A percentile compares a stretch with the other conserved stretches of the same genome.
Conservation (phyloP, 2,329 filamentous ascomycete genomes). For the Ophiostoma pallidulum region DNA sequence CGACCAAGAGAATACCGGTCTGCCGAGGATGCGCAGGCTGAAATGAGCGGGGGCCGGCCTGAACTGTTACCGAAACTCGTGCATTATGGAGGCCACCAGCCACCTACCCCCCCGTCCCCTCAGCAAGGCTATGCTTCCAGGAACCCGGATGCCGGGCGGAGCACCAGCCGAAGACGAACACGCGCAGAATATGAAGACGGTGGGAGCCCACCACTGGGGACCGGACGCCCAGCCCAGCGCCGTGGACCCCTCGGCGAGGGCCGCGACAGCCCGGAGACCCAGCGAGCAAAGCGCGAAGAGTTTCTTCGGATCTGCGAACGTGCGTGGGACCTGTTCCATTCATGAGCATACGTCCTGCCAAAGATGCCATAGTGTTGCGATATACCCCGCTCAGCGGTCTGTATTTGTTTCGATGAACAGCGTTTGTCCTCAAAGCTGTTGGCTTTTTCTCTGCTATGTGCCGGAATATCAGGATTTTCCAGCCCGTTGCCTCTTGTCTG, state of each 20-base stretch:
- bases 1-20: slow-evolving; percentile 84
- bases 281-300: slow-evolving; percentile 81
- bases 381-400: background rate
- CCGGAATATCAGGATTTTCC: no score
- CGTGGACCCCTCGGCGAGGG: slow-evolving; percentile 71
- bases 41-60: slow-evolving; percentile 81
- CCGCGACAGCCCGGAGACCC: slow-evolving; percentile 72
- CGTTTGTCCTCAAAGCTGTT: no score
- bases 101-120: slow-evolving; percentile 81
- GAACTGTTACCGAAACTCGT: slow-evolving; percentile 89
- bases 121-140: slow-evolving; percentile 39
- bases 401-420: background rate
- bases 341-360: slow-evolving; percentile 33
- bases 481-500: no score
- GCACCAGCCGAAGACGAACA: slow-evolving; percentile 61
- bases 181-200: slow-evolving; percentile 93
- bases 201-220: slow-evolving; percentile 72
- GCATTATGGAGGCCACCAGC: slow-evolving; percentile 90
- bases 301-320: slow-evolving; percentile 78
- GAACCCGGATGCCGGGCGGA: slow-evolving; percentile 41
- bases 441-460: no score
- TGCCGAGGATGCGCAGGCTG: slow-evolving; percentile 88
- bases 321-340: slow-evolving; percentile 97
- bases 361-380: no score
- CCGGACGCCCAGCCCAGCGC: slow-evolving; percentile 53